phyloP scores from a whole-genome alignment of 2,329 filamentous ascomycete species.

The Onygenales sp. region DNA sequence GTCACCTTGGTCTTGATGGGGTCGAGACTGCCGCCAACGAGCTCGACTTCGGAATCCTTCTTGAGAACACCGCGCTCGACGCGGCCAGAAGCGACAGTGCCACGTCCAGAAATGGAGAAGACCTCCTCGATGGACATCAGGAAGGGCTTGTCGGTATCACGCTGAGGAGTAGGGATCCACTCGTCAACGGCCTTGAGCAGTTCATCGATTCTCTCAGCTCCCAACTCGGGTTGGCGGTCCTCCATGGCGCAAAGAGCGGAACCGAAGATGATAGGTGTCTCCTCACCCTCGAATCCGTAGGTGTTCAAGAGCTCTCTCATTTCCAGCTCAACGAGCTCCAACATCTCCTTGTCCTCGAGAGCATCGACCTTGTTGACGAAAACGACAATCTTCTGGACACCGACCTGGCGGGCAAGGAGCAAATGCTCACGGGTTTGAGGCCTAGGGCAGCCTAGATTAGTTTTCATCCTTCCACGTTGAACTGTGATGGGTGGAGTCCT shows the following conservation, averaged over 20 bases:
- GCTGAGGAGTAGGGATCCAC: constrained; percentile 93
- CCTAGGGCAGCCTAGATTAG: constrained; percentile 28
- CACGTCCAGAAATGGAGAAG: constrained; percentile 84
- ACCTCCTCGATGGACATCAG: constrained; percentile 96
- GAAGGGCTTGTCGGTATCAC: constrained; percentile 96
- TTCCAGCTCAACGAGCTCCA: constrained; percentile 99
- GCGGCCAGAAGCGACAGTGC: constrained; percentile 92
- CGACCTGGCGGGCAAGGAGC: constrained; percentile 93
- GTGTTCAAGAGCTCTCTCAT: constrained; percentile 91
- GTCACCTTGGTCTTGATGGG: constrained; percentile 98
- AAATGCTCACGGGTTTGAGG: constrained; percentile 98
- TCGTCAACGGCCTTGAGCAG: constrained; percentile 80
- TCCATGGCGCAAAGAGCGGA: constrained; percentile 94
- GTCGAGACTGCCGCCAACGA: constrained; percentile 73
- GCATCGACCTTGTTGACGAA: constrained; percentile 99
- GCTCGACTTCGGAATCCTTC: constrained; percentile 88
- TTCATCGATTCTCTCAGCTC: constrained; percentile 78
- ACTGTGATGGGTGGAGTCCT: constrained; percentile 16
- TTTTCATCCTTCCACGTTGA: not conserved
- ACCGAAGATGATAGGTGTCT: constrained; percentile 94
- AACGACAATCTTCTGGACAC: constrained; percentile 95
- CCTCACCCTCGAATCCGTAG: constrained; percentile 96
- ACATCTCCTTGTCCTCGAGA: constrained; percentile 96
- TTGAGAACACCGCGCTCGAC: constrained; percentile 93
- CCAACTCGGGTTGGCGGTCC: constrained; percentile 76